Base-by-base conservation (phyloP, 257 asterid genomes). In the Fraxinus excelsior region DNA sequence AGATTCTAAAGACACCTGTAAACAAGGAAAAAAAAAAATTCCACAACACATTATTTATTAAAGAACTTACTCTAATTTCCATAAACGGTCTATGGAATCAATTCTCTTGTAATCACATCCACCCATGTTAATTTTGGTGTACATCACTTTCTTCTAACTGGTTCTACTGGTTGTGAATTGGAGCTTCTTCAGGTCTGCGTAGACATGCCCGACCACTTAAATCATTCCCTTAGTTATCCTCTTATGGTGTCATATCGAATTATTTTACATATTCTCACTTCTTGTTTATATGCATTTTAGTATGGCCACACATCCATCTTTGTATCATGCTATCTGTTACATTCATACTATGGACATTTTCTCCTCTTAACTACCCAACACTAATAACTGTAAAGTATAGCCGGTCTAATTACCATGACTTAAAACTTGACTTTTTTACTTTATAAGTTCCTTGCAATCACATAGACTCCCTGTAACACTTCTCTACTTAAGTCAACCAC, bases 1-100 rank as follows among this genome's bases (percentile, higher is more conserved):
- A 60, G 40, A 70, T 74, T 64, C 76, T 76, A 76, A 46, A 65
- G 44, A 64, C 60, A 49, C 74, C 66, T 70, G 40, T 40, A 28
- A 56, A 25, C n/a, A 31, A 74, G 66, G 65, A 56, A 56, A 46
- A n/a, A n/a, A 58, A 16, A 16, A 21, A 72, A 66, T 75, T 67
- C 72, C 58, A 60, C 72, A 35, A 74, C 70, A 58, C 25, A 76
- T 71, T 67, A 76, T 66, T 34, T 26, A 23, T 49, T 62, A 7
- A 25, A 19, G 67, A 34, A 60, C 51, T 42, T 11, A 11, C 16
- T 2, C 16, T 12, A 42, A 12, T 62, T 25, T 23, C 26, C 68
- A n/a, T 12, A 26, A 62, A 62, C 1, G 18, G 10, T 62, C 35
- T 5, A 26, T 26, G 18, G 19, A 11, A 26, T 60, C 32, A 25